Conservation (phyloP, 1,284 basidiomycete genomes). For the Phylloboletellus chloephorus region DNA sequence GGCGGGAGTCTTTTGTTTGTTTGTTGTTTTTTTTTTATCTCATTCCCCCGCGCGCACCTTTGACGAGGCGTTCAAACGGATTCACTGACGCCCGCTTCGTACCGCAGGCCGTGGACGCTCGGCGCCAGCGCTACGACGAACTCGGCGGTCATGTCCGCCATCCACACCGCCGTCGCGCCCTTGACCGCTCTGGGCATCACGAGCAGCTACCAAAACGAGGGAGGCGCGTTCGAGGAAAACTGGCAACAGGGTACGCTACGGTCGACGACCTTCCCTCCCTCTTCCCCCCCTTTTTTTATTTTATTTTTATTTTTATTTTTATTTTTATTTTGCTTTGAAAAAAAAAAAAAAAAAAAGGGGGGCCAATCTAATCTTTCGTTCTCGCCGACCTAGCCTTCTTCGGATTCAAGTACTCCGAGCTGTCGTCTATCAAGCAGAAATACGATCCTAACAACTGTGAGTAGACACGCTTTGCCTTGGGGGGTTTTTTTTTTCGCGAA, state of each 20-base stretch:
- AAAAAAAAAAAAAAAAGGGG: too few relatives aligned
- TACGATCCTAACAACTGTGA: constrained; percentile 26
- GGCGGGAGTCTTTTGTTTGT: too few relatives aligned
- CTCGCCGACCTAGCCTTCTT: constrained; percentile 17
- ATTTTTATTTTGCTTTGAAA: too few relatives aligned
- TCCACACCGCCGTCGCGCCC: constrained; percentile 11
- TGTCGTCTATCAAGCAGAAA: constrained; percentile 22
- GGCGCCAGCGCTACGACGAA: constrained; percentile 2
- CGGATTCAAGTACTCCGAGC: constrained; percentile 20
- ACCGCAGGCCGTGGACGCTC: constrained; percentile 15
- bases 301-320: too few relatives aligned
- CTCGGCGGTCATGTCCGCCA: constrained; percentile 3
- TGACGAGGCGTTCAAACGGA: too few relatives aligned
- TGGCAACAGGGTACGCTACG: constrained; percentile 21
- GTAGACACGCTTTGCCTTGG: neutral
- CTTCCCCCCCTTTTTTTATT: too few relatives aligned
- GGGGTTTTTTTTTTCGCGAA: too few relatives aligned
- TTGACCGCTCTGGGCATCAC: constrained; percentile 17
- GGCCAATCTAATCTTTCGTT: neutral
- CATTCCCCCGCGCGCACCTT: too few relatives aligned
- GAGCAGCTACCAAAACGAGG: constrained; percentile 26
- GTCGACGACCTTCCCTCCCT: too few relatives aligned
- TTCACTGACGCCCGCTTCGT: too few relatives aligned
- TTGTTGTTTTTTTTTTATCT: too few relatives aligned
- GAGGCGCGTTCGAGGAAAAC: constrained; percentile 14